Evolutionary conservation across 2,329 filamentous ascomycete species (phyloP).

Genomic region (Camillea tinctor): DNA sequence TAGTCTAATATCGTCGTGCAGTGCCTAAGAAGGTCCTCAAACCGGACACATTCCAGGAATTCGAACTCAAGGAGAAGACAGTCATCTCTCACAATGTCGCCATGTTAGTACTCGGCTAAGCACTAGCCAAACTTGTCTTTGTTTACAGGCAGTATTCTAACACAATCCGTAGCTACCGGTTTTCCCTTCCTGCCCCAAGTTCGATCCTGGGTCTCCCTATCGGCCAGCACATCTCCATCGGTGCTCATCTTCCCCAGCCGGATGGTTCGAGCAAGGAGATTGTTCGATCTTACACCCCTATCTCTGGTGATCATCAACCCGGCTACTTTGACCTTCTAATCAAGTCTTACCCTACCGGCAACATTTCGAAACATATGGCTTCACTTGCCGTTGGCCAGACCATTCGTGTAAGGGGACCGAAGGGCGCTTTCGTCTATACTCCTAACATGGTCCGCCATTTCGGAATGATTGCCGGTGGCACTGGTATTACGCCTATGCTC

Average conservation of each 20-base stretch:
- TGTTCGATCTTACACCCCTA: slow-evolving; percentile 88
- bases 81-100: slow-evolving; percentile 97
- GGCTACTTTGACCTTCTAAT: slow-evolving; percentile 96
- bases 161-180: slow-evolving; percentile 71
- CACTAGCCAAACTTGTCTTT: not conserved
- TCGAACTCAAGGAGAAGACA: slow-evolving; percentile 91
- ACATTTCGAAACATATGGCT: slow-evolving; percentile 93
- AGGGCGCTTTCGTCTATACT: slow-evolving; percentile 96
- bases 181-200: slow-evolving; percentile 73
- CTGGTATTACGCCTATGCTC: slow-evolving; percentile 97
- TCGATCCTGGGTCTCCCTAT: slow-evolving; percentile 94
- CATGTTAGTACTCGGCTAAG: slow-evolving; percentile 59
- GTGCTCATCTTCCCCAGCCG: slow-evolving; percentile 65
- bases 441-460: slow-evolving; percentile 96
- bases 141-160: not conserved
- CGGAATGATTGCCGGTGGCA: slow-evolving; percentile 97
- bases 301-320: slow-evolving; percentile 83
- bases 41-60: slow-evolving; percentile 84
- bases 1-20: slow-evolving; percentile 36
- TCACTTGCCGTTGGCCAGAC: slow-evolving; percentile 78
- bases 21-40: slow-evolving; percentile 81
- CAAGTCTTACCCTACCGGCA: slow-evolving; percentile 96
- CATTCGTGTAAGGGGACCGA: slow-evolving; percentile 90
- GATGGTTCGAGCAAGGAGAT: slow-evolving; percentile 79
- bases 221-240: slow-evolving; percentile 97